These are phyloP conservation scores for Aspergillus sp. DNA, from an alignment of 2,329 filamentous ascomycete species.

Conservation along the genomic window DNA sequence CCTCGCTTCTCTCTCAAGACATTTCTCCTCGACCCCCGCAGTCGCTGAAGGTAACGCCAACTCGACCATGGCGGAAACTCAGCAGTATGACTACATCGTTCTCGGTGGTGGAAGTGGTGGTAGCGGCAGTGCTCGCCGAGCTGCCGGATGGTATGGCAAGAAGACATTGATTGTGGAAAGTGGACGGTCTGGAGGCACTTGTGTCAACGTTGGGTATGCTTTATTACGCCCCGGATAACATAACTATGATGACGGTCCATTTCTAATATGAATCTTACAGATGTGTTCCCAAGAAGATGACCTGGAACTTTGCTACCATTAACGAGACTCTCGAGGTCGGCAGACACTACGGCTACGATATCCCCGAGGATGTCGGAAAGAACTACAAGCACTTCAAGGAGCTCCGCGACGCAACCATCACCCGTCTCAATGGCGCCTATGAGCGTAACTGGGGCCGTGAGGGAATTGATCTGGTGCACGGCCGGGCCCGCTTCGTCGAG, in stretches of 20 bases:
- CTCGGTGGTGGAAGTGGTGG: slow-evolving; percentile 52
- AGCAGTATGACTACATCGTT: slow-evolving; percentile 52
- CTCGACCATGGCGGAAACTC: slow-evolving; percentile 43
- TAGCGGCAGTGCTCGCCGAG: slow-evolving; percentile 45
- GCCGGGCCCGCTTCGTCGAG: slow-evolving; percentile 43
- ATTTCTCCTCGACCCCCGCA: slow-evolving; percentile 32
- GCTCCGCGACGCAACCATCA: slow-evolving; percentile 42
- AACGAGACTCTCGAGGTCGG: slow-evolving; percentile 43
- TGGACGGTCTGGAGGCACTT: slow-evolving; percentile 44
- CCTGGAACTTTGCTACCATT: slow-evolving; percentile 48
- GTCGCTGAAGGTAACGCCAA: slow-evolving; percentile 2
- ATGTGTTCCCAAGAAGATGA: slow-evolving; percentile 51
- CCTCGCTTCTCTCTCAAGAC: slow-evolving; percentile 36
- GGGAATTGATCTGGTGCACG: slow-evolving; percentile 47
- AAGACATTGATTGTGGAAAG: slow-evolving; percentile 50
- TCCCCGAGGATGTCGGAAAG: slow-evolving; percentile 37
- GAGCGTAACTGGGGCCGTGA: slow-evolving; percentile 48
- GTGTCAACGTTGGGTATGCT: slow-evolving; percentile 51
- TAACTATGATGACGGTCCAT: too few species aligned
- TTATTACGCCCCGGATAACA: neutral
- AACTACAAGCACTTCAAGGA: slow-evolving; percentile 46
- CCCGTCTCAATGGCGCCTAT: slow-evolving; percentile 43
- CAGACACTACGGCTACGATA: slow-evolving; percentile 45
- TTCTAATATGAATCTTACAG: slow-evolving; percentile 10
- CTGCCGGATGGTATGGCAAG: slow-evolving; percentile 48